phyloP scores from a whole-genome alignment of 345 rosid genomes.

The Kernera saxatilis region DNA sequence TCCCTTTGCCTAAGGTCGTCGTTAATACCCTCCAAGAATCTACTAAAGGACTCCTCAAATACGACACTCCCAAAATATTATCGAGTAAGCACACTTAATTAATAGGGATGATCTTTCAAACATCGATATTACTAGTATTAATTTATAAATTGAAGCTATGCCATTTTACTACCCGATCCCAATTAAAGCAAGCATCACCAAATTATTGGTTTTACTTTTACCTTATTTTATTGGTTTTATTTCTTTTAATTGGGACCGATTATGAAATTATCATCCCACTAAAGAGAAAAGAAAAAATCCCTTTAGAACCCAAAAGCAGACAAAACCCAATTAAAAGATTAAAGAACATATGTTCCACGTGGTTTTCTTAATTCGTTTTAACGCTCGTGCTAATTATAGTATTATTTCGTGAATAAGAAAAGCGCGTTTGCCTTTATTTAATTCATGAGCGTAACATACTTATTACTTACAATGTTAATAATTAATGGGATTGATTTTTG shows the following conservation, averaged over 20 bases:
- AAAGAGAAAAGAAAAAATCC: not conserved
- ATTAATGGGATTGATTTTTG: not conserved
- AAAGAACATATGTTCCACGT: conserved; percentile 20
- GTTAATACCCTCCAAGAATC: conserved; percentile 51
- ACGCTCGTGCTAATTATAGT: not conserved
- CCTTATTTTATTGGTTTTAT: not conserved
- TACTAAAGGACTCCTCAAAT: conserved; percentile 72
- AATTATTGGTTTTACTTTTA: not conserved
- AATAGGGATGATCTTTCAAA: not conserved
- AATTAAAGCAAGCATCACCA: not conserved
- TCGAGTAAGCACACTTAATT: conserved; percentile 53
- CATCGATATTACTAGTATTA: too few species aligned
- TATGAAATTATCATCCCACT: not conserved
- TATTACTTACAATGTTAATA: not conserved
- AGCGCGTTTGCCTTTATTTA: conserved; percentile 11
- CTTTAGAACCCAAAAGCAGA: not conserved
- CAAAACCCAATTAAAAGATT: not conserved
- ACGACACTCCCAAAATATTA: conserved; percentile 72
- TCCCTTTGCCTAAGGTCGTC: conserved; percentile 57
- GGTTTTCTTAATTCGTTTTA: not conserved
- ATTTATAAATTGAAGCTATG: not conserved
- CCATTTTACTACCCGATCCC: not conserved
- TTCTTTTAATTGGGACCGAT: not conserved
- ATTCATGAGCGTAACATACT: not conserved
- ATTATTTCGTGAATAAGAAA: not conserved